Conservation (phyloP, 2,329 filamentous ascomycete species). For the Thielaviopsis euricoi region DNA sequence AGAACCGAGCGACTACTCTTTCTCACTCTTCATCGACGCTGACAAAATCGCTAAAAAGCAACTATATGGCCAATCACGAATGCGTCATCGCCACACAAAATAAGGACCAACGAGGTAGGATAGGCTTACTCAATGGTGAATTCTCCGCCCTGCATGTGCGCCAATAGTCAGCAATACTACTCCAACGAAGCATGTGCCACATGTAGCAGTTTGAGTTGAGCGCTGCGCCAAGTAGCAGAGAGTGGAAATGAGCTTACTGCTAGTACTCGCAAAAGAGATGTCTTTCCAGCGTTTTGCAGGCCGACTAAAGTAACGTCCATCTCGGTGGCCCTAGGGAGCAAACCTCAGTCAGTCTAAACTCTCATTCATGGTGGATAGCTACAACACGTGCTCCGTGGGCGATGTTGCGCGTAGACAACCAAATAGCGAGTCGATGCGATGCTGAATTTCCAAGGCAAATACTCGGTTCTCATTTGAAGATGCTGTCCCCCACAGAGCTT, state of each 20-base stretch:
- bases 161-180: background rate
- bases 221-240: background rate
- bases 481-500: background rate
- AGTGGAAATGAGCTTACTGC: conserved; percentile 52
- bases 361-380: background rate
- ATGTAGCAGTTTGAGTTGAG: background rate
- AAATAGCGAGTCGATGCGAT: background rate
- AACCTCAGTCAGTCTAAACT: background rate
- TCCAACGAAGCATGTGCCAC: background rate
- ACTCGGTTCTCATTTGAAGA: background rate
- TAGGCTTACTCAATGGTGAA: conserved; percentile 90
- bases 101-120: background rate
- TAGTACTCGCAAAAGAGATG: conserved; percentile 79
- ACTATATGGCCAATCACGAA: background rate
- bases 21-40: too few species aligned
- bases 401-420: background rate
- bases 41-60: background rate
- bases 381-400: background rate
- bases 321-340: conserved; percentile 68
- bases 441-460: background rate
- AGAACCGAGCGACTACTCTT: background rate
- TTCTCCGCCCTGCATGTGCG: conserved; percentile 60
- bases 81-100: background rate
- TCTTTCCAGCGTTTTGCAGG: conserved; percentile 95
- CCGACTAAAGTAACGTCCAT: conserved; percentile 99